These are phyloP conservation scores for Cyclotella choctawhatcheeana DNA, from an alignment of 108 stramenopile genomes.

Conservation along the genomic window DNA sequence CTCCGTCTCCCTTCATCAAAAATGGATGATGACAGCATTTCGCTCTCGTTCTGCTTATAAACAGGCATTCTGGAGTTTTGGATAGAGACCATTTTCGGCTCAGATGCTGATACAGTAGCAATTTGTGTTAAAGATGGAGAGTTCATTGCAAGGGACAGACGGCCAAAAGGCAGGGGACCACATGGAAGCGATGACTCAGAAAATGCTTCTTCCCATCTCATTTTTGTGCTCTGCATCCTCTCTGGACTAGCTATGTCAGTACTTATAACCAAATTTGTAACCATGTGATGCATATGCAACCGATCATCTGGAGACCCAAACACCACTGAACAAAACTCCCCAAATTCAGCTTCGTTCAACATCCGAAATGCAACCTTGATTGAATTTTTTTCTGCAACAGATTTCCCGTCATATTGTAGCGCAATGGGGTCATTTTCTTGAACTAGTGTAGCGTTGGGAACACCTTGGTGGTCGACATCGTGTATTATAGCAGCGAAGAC, in stretches of 20 bases:
- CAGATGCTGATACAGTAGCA: slow-evolving; percentile 47
- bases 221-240: slow-evolving; percentile 40
- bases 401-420: slow-evolving; percentile 41
- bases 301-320: slow-evolving; percentile 46
- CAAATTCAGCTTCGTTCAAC: slow-evolving; percentile 36
- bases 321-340: slow-evolving; percentile 25
- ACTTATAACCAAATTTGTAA: slow-evolving; percentile 37
- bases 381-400: slow-evolving; percentile 61
- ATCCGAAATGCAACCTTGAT: slow-evolving; percentile 48
- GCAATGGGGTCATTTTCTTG: slow-evolving; percentile 61
- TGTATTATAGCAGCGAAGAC: slow-evolving; percentile 55
- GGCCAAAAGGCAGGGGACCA: slow-evolving; percentile 8
- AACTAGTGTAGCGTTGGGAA: slow-evolving; percentile 60
- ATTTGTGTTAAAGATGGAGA: slow-evolving; percentile 21
- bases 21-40: slow-evolving; percentile 1
- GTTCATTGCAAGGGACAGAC: slow-evolving; percentile 25
- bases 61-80: neutral
- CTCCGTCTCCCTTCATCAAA: slow-evolving; percentile 5
- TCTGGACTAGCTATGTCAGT: slow-evolving; percentile 55
- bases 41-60: neutral
- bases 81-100: slow-evolving; percentile 31
- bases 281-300: slow-evolving; percentile 39
- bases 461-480: slow-evolving; percentile 64
- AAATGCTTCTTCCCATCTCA: slow-evolving; percentile 49
- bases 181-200: neutral